Evolutionary conservation across 2,329 filamentous ascomycete genomes (phyloP).

Genomic region (Blastomyces emzantsi): DNA sequence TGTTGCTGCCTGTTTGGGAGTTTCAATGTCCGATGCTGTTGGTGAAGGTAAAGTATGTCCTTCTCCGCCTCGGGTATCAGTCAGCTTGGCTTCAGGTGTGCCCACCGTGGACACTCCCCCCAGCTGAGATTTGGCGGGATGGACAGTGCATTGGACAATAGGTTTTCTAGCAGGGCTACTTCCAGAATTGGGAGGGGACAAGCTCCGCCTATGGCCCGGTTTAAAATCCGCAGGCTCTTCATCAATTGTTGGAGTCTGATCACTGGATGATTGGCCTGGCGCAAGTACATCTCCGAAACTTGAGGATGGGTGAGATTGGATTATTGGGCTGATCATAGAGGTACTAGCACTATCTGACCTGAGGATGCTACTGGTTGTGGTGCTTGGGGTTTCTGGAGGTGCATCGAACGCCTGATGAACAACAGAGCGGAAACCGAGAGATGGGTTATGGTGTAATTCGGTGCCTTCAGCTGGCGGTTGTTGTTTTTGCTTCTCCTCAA

Average conservation of each 20-base stretch:
- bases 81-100: not conserved
- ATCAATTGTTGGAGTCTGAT: constrained; percentile 46
- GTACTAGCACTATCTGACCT: constrained; percentile 57
- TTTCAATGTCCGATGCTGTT: not conserved
- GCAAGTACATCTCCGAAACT: constrained; percentile 30
- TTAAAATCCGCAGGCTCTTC: constrained; percentile 46
- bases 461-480: constrained; percentile 19
- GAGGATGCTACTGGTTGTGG: constrained; percentile 45
- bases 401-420: constrained; percentile 59
- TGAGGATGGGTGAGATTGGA: constrained; percentile 46
- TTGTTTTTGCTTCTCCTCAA: constrained; percentile 12
- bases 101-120: constrained; percentile 27
- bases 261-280: constrained; percentile 20
- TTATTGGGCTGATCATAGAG: constrained; percentile 56
- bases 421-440: constrained; percentile 49
- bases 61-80: not conserved
- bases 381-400: constrained; percentile 43
- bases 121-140: constrained; percentile 34
- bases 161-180: constrained; percentile 56
- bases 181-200: constrained; percentile 49
- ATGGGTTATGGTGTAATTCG: constrained; percentile 44
- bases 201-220: constrained; percentile 47
- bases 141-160: constrained; percentile 39
- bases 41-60: not conserved
- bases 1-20: not conserved